Base-by-base conservation (phyloP, 1,139 yeast species). In the Kurtzmaniella quercitrusa region DNA sequence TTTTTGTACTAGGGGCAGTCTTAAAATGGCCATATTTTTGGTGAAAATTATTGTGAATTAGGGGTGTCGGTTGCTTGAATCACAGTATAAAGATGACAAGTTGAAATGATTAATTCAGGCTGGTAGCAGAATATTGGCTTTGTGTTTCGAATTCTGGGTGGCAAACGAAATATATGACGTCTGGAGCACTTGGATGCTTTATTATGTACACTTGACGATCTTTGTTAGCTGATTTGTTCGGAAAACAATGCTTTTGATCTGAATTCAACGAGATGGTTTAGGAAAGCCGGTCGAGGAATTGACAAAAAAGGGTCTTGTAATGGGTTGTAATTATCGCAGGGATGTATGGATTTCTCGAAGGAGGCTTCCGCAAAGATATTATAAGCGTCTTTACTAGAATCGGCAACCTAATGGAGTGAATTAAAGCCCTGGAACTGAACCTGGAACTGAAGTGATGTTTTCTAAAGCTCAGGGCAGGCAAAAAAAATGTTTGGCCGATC, bases 1-100 rank as follows among this genome's bases (percentile, higher is more conserved):
- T 45, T 60, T 65, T 46, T 65, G 71, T 35, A 70, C 54, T 34
- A 66, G 47, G 45, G 51, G 56, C 30, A 69, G 65, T 50, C 70
- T 61, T 50, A 70, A 64, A 36, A 69, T 49, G 8, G 61, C 47
- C 47, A 50, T 46, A n/a, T n/a, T n/a, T 38, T 42, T 26, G n/a
- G 30, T 26, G 12, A 14, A 26, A 11, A 21, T 21, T 21, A 7
- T 21, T 21, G 11, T 34, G 18, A 17, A 18, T 12, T 15, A 40
- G 35, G 15, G 15, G 28, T 33, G 36, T 32, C 14, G 40, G 18
- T n/a, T n/a, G n/a, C n/a, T n/a, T n/a, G n/a, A n/a, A n/a, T n/a
- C n/a, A n/a, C n/a, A n/a, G n/a, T n/a, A n/a, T n/a, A n/a, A n/a
- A n/a, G n/a, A n/a, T n/a, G n/a, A n/a, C n/a, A n/a, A n/a, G n/a